Evolutionary conservation across 163 green algal genomes (phyloP).

Genomic region (Scenedesmus sp.): DNA sequence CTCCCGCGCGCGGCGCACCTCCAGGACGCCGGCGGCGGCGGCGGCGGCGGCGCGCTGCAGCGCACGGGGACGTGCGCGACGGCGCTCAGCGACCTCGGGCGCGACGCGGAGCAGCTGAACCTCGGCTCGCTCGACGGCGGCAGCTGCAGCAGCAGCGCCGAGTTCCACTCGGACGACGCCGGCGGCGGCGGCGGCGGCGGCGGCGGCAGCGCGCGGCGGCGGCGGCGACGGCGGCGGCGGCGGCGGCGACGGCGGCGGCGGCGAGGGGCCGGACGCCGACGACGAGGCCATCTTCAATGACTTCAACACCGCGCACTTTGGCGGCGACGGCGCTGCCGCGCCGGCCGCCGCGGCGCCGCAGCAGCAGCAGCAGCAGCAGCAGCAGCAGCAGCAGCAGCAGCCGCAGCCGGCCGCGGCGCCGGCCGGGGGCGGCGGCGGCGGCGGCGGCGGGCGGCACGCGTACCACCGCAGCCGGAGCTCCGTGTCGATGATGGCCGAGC

Average conservation of each 20-base stretch:
- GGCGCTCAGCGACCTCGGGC: not conserved
- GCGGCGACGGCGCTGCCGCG: constrained; percentile 57
- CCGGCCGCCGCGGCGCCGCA: too few relatives aligned
- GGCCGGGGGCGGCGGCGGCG: constrained; percentile 8
- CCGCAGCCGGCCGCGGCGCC: constrained; percentile 6
- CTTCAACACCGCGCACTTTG: constrained; percentile 21
- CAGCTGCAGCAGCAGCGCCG: not conserved
- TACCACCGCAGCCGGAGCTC: too few relatives aligned
- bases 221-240: not conserved
- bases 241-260: not conserved
- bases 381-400: constrained; percentile 5
- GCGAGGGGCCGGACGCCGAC: constrained; percentile 1
- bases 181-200: too few relatives aligned
- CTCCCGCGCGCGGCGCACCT: constrained; percentile 28
- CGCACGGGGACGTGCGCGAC: constrained; percentile 17
- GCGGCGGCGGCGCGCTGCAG: constrained; percentile 16
- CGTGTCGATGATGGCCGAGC: too few relatives aligned
- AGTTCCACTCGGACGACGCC: too few relatives aligned
- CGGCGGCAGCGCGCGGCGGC: too few relatives aligned
- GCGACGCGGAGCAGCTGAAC: not conserved
- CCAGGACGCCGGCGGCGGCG: not conserved
- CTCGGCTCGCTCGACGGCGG: not conserved
- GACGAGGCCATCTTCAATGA: constrained; percentile 45
- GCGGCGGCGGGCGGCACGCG: not conserved
- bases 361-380: constrained; percentile 11